These are phyloP conservation scores for Pulveroboletus sp. DNA, from an alignment of 768 basidiomycete species.

Conservation along the genomic window DNA sequence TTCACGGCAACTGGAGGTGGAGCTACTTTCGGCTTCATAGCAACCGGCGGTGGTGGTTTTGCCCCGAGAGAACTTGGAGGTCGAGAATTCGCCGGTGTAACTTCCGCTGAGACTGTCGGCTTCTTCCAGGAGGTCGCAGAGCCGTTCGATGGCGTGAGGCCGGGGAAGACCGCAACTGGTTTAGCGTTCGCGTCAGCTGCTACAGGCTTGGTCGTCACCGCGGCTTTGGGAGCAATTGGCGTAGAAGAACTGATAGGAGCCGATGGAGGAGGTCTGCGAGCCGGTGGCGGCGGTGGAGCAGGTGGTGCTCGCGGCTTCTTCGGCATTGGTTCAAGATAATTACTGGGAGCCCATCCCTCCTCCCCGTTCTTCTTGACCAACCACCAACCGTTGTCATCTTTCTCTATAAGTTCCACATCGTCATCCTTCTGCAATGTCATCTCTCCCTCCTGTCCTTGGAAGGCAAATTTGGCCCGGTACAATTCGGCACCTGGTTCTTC, in stretches of 20 bases:
- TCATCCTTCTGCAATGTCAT: constrained; percentile 89
- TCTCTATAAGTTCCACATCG: constrained; percentile 84
- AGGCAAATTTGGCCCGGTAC: constrained; percentile 90
- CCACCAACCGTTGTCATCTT: constrained; percentile 98
- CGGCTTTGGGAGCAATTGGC: constrained; percentile 30
- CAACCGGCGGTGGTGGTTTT: constrained; percentile 57
- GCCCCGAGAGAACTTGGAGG: constrained; percentile 46
- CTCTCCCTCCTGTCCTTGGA: constrained; percentile 90
- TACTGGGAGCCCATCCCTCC: constrained; percentile 95
- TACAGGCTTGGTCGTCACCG: constrained; percentile 39
- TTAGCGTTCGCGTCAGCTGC: constrained; percentile 62
- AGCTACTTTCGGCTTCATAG: constrained; percentile 58
- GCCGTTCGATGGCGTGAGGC: constrained; percentile 64
- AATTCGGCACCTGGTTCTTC: constrained; percentile 61
- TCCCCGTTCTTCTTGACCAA: constrained; percentile 74
- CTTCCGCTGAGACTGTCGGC: constrained; percentile 32
- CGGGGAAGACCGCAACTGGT: constrained; percentile 79
- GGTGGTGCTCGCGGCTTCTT: constrained; percentile 59
- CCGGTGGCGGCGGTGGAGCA: constrained; percentile 67
- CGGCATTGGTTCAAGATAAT: constrained; percentile 81
- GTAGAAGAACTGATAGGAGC: constrained; percentile 36
- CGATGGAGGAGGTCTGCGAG: constrained; percentile 41
- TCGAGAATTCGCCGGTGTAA: constrained; percentile 44
- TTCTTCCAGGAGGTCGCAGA: constrained; percentile 75
- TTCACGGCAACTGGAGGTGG: constrained; percentile 56